Evolutionary conservation across 1,139 yeast genomes (phyloP).

Genomic region (Meyerozyma elateridarum): DNA sequence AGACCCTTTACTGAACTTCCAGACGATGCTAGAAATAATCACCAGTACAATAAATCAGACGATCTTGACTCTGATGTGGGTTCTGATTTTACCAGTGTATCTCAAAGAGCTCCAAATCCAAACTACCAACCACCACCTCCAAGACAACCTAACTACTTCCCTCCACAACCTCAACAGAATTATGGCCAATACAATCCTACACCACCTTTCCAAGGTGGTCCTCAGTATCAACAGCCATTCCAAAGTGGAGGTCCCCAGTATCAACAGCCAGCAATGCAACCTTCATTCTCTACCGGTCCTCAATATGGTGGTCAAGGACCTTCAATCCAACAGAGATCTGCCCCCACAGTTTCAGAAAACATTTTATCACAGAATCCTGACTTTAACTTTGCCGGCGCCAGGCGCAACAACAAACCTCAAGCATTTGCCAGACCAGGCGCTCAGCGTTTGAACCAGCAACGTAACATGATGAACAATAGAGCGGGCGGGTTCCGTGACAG

Average conservation of each 20-base stretch:
- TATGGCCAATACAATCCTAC: constrained; percentile 7
- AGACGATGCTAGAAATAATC: constrained; percentile 21
- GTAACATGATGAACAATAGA: constrained; percentile 3
- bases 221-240: constrained; percentile 5
- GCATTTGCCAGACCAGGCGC: constrained; percentile 14
- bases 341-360: constrained; percentile 43
- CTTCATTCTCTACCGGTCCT: too few relatives aligned
- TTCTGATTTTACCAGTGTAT: constrained; percentile 16
- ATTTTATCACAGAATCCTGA: constrained; percentile 51
- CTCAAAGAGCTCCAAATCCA: constrained; percentile 13
- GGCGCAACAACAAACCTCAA: constrained; percentile 18
- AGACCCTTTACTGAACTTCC: constrained; percentile 43
- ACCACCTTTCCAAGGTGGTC: constrained; percentile 6
- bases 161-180: constrained; percentile 6
- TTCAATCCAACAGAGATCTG: constrained; percentile 9
- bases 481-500: constrained; percentile 8
- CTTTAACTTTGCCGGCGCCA: constrained; percentile 32
- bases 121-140: constrained; percentile 6
- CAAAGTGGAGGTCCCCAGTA: constrained; percentile 3
- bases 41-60: constrained; percentile 8
- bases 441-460: constrained; percentile 5
- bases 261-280: constrained; percentile 5
- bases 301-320: constrained; percentile 7
- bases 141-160: constrained; percentile 5
- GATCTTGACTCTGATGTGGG: constrained; percentile 8